A percentile compares a stretch with the other conserved stretches of the same genome.
Evolutionary conservation across 306 rosid species (phyloP).

Genomic region (Vigna hirtella): DNA sequence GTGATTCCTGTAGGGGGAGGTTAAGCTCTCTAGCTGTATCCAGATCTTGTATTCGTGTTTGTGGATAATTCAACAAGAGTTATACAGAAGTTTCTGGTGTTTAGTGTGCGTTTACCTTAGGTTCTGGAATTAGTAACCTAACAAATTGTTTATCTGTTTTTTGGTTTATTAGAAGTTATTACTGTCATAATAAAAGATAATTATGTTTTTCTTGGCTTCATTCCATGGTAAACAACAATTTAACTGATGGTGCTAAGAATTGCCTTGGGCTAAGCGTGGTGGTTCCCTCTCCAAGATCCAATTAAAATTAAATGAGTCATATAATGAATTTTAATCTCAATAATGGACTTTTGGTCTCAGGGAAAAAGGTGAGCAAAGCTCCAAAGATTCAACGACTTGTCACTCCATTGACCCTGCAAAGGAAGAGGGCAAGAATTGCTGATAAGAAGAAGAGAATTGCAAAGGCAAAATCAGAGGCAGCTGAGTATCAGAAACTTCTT

Average conservation of each 20-base stretch:
- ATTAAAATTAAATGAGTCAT: no score
- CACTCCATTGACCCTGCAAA: slow-evolving; percentile 51
- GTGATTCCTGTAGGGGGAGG: no score
- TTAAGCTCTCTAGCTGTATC: no score
- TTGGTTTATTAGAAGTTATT: neutral
- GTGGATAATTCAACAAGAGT: no score
- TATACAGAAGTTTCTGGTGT: no score
- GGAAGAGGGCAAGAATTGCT: slow-evolving; percentile 48
- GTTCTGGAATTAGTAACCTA: no score
- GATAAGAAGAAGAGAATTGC: slow-evolving; percentile 55
- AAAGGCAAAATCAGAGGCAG: slow-evolving; percentile 52
- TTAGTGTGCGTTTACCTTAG: no score
- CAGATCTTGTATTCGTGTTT: no score
- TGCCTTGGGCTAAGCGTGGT: neutral
- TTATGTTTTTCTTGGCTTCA: neutral
- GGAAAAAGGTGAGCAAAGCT: slow-evolving; percentile 54
- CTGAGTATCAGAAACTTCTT: slow-evolving; percentile 52
- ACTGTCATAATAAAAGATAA: neutral
- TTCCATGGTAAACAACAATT: neutral
- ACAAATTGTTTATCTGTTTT: neutral
- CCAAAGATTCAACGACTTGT: slow-evolving; percentile 46
- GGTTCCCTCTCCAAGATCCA: no score
- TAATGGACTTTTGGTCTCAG: slow-evolving; percentile 25
- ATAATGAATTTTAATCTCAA: slow-evolving; percentile 10
- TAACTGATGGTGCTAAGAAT: neutral